Percentiles rank a stretch among this genome's conserved stretches.
These are phyloP conservation scores for Fusarium praegraminearum DNA, from an alignment of 2,329 filamentous ascomycete genomes.

Conservation along the genomic window DNA sequence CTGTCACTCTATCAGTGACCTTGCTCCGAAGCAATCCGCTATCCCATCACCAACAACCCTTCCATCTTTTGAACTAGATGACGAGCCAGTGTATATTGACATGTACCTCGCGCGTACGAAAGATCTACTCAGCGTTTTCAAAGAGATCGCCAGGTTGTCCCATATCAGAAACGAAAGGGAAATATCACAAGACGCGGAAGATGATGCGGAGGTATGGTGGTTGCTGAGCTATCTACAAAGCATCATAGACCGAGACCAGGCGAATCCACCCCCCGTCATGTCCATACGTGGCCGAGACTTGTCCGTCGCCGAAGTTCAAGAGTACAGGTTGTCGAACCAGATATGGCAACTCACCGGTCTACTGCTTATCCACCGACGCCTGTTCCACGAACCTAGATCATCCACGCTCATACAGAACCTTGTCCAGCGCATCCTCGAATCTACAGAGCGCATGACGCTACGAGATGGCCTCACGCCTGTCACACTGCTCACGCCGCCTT, in stretches of 20 bases:
- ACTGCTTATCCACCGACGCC: constrained; percentile 32
- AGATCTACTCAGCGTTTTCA: constrained; percentile 30
- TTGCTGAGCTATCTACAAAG: constrained; percentile 22
- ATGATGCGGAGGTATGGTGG: constrained; percentile 23
- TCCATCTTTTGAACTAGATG: constrained; percentile 1
- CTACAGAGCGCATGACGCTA: constrained; percentile 27
- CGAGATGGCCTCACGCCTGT: constrained; percentile 33
- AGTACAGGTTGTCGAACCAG: constrained; percentile 35
- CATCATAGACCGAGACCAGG: constrained; percentile 28
- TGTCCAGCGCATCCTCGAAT: constrained; percentile 12
- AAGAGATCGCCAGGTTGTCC: constrained; percentile 30
- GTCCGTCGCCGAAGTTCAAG: constrained; percentile 24
- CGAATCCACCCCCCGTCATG: constrained; percentile 26
- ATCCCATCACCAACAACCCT: constrained; percentile 33
- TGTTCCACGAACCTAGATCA: constrained; percentile 20
- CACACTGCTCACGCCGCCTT: constrained; percentile 27
- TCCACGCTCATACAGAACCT: constrained; percentile 21
- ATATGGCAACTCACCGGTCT: constrained; percentile 36
- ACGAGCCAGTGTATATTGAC: constrained; percentile 33
- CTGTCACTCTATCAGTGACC: constrained; percentile 29
- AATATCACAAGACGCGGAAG: neutral
- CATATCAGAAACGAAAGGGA: neutral
- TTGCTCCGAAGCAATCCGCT: constrained; percentile 22
- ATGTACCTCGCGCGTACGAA: constrained; percentile 37
- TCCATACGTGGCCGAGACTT: constrained; percentile 21